These are phyloP conservation scores for Ogataea glucozyma DNA, from an alignment of 805 yeast genomes.

Conservation along the genomic window DNA sequence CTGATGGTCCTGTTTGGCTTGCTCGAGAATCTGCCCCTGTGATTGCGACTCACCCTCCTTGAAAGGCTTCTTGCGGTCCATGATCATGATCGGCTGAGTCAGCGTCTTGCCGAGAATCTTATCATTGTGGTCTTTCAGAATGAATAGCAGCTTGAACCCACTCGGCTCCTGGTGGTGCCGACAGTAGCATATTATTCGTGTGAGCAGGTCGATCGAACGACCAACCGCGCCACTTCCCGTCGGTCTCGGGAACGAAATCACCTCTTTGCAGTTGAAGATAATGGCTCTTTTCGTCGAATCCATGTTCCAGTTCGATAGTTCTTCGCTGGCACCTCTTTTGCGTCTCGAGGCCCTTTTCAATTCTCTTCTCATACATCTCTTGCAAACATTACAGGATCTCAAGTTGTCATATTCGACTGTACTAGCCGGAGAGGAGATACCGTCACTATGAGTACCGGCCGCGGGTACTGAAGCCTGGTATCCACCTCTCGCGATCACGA, in stretches of 20 bases:
- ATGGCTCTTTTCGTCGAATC: conserved; percentile 76
- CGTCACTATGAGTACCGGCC: conserved; percentile 1
- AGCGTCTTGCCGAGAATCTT: conserved; percentile 69
- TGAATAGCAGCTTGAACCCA: conserved; percentile 76
- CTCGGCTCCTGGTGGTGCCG: conserved; percentile 89
- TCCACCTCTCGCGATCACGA: conserved; percentile 42
- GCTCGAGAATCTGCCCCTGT: conserved; percentile 6
- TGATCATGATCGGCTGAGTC: conserved; percentile 80
- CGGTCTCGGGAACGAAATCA: conserved; percentile 70
- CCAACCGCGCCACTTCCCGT: conserved; percentile 32
- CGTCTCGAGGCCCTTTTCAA: conserved; percentile 92
- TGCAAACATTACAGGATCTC: conserved; percentile 70
- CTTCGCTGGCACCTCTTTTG: conserved; percentile 75
- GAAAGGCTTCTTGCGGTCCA: conserved; percentile 83
- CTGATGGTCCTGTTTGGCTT: neutral
- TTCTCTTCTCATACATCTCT: conserved; percentile 89
- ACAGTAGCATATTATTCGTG: conserved; percentile 93
- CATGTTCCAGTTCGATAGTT: conserved; percentile 76
- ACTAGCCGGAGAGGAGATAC: neutral
- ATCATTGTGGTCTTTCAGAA: conserved; percentile 61
- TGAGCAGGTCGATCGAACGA: conserved; percentile 49
- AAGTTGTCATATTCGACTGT: conserved; percentile 16
- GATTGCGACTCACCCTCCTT: conserved; percentile 36
- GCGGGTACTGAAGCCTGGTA: neutral
- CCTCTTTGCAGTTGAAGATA: conserved; percentile 88